Conservation (phyloP, 345 rosid species). For the Syzygium aromaticum region DNA sequence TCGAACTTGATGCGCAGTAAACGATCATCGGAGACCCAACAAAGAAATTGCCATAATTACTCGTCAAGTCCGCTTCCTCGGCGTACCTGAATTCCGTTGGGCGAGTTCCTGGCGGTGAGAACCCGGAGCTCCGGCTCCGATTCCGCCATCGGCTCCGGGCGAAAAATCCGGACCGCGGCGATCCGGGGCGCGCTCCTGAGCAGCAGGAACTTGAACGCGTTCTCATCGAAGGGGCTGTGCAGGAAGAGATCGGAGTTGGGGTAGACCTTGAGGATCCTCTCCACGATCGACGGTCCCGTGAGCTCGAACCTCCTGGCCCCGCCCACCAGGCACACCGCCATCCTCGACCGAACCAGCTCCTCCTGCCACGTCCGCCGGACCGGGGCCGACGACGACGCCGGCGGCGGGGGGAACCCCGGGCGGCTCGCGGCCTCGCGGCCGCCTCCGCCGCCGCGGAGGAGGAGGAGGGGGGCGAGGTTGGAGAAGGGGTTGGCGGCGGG, state of each 20-base stretch:
- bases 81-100: constrained; percentile 88
- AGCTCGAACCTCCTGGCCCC: constrained; percentile 95
- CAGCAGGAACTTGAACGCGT: constrained; percentile 60
- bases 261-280: constrained; percentile 51
- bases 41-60: neutral
- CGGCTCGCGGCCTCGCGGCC: neutral
- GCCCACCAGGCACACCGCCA: constrained; percentile 91
- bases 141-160: constrained; percentile 34
- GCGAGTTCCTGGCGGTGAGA: constrained; percentile 71
- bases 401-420: neutral
- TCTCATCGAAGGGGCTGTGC: constrained; percentile 59
- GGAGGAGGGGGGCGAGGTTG: neutral
- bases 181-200: constrained; percentile 52
- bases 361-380: neutral
- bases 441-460: neutral
- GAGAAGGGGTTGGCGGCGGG: neutral
- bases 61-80: neutral
- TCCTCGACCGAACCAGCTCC: constrained; percentile 29
- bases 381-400: neutral
- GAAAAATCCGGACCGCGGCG: constrained; percentile 66
- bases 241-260: constrained; percentile 81
- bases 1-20: neutral
- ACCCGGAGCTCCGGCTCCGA: constrained; percentile 56
- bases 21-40: neutral
- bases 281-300: constrained; percentile 84